Percentiles rank a stretch among this genome's conserved stretches.
Conservation (phyloP, 805 yeast species). For the Crinitomyces ghanaensis region DNA sequence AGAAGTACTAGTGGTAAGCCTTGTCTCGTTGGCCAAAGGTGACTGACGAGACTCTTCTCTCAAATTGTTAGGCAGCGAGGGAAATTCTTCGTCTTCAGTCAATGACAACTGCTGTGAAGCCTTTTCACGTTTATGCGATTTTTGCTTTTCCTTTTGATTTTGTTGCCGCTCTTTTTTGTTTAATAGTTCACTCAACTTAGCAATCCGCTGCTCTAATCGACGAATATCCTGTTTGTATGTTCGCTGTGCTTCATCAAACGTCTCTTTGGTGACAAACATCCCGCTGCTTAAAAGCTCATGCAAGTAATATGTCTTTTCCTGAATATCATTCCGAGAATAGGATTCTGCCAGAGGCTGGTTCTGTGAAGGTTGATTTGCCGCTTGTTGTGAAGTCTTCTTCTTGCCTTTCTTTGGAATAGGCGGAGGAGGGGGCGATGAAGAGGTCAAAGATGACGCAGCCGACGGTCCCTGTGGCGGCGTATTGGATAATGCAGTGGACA, state of each 20-base stretch:
- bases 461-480: neutral
- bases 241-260: constrained; percentile 4
- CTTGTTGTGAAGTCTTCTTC: neutral
- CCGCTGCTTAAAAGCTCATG: constrained; percentile 10
- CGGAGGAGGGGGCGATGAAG: neutral
- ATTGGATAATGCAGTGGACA: neutral
- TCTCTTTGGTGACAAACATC: constrained; percentile 10
- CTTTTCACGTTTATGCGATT: no score
- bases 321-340: constrained; percentile 7
- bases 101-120: no score
- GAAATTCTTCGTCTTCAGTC: no score
- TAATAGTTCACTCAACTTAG: constrained; percentile 1
- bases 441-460: no score
- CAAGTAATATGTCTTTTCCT: constrained; percentile 7
- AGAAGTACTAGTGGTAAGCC: no score
- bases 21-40: no score
- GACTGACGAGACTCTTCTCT: no score
- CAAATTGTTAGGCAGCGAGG: no score
- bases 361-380: neutral
- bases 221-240: constrained; percentile 4
- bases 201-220: constrained; percentile 8
- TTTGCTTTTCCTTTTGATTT: no score
- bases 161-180: no score
- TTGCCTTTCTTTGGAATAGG: no score
- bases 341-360: constrained; percentile 8